Conservation (phyloP, 1,284 basidiomycete species). For the Ceratobasidium sp. region DNA sequence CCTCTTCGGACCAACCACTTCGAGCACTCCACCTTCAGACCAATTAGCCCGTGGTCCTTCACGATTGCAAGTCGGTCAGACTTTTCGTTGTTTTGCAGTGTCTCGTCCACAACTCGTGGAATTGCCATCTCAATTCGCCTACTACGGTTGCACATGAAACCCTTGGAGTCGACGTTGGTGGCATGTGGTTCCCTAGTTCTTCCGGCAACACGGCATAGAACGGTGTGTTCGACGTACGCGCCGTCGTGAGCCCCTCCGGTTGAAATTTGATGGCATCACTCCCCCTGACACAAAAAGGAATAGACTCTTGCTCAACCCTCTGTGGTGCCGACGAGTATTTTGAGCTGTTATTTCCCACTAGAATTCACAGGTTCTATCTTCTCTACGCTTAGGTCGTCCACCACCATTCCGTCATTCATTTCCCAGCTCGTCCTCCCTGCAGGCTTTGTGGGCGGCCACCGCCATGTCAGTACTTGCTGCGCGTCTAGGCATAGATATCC, state of each 20-base stretch:
- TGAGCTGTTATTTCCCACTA: not conserved
- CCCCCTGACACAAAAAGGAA: slow-evolving; percentile 6
- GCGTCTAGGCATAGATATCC: slow-evolving; percentile 5
- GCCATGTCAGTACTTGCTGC: slow-evolving; percentile 18
- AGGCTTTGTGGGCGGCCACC: not conserved
- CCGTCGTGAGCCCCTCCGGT: not conserved
- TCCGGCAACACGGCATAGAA: not conserved
- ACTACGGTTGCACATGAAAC: not conserved
- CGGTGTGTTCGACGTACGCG: not conserved
- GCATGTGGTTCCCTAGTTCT: slow-evolving; percentile 2
- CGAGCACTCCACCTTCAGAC: not conserved
- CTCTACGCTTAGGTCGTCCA: not conserved
- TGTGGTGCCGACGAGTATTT: not conserved
- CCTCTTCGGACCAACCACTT: not conserved
- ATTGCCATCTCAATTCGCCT: too few relatives aligned
- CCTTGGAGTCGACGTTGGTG: not conserved
- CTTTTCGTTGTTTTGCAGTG: too few relatives aligned
- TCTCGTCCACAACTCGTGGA: too few relatives aligned
- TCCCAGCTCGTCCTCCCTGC: not conserved
- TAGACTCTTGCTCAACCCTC: not conserved
- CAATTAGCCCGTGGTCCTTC: not conserved
- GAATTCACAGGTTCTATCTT: not conserved
- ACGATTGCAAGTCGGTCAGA: too few relatives aligned
- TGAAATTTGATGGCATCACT: slow-evolving; percentile 33
- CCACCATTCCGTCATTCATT: not conserved